phyloP scores from a whole-genome alignment of 2,329 filamentous ascomycete species.

The Colletotrichum theobromicola region DNA sequence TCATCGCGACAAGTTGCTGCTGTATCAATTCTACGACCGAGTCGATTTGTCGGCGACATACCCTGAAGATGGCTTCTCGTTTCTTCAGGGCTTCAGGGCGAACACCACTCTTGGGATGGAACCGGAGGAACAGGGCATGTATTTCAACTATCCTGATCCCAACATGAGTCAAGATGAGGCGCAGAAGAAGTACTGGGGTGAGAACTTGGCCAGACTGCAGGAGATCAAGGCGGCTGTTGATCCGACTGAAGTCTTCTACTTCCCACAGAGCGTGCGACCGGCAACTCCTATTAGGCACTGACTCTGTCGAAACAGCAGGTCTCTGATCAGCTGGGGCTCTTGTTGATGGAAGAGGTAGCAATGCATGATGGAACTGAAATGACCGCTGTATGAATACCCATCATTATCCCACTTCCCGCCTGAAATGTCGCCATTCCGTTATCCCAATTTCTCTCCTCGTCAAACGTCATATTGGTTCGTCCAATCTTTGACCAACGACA shows the following conservation, averaged over 20 bases:
- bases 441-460: background rate
- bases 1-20: conserved; percentile 50
- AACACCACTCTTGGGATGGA: conserved; percentile 34
- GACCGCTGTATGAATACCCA: background rate
- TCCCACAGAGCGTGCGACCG: conserved; percentile 38
- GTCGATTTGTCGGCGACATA: conserved; percentile 32
- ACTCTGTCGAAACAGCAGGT: background rate
- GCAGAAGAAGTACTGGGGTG: conserved; percentile 40
- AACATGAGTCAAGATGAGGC: conserved; percentile 36
- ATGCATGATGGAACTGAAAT: background rate
- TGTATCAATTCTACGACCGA: conserved; percentile 53
- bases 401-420: background rate
- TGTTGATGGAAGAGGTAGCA: background rate
- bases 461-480: background rate
- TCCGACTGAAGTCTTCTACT: conserved; percentile 43
- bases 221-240: conserved; percentile 40
- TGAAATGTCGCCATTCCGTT: background rate
- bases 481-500: background rate
- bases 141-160: conserved; percentile 47
- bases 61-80: conserved; percentile 35
- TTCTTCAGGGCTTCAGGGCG: conserved; percentile 37
- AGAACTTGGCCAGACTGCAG: conserved; percentile 35
- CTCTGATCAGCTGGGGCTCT: background rate
- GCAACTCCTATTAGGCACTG: background rate
- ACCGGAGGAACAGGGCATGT: conserved; percentile 39